These are phyloP conservation scores for Aspergillus sojae DNA, from an alignment of 2,329 filamentous ascomycete species.

Conservation along the genomic window DNA sequence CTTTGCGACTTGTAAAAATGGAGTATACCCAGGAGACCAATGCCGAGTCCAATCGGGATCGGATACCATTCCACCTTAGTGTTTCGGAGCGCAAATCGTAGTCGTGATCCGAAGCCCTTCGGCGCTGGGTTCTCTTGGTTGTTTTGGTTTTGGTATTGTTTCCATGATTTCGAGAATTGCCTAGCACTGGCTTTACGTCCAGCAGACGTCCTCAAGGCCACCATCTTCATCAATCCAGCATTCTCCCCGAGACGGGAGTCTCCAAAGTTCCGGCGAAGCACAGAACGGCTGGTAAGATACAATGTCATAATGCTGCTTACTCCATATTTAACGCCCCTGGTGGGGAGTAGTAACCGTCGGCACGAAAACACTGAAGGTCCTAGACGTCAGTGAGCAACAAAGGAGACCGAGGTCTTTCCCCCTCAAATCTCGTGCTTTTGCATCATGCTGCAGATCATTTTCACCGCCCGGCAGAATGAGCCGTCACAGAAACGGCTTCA, in stretches of 20 bases:
- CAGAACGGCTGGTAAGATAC: slow-evolving; percentile 33
- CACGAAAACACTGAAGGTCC: slow-evolving; percentile 3
- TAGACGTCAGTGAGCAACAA: slow-evolving; percentile 8
- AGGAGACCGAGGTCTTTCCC: slow-evolving; percentile 1
- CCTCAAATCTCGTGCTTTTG: slow-evolving; percentile 7
- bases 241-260: slow-evolving; percentile 23
- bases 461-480: slow-evolving; percentile 29
- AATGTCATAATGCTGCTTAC: slow-evolving; percentile 37
- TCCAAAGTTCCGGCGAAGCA: slow-evolving; percentile 27
- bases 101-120: slow-evolving; percentile 56
- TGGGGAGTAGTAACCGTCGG: slow-evolving; percentile 4
- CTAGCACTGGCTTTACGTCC: slow-evolving; percentile 31
- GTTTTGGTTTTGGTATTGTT: slow-evolving; percentile 43
- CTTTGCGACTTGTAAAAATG: slow-evolving; percentile 77
- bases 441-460: slow-evolving; percentile 9
- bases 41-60: slow-evolving; percentile 82
- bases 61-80: slow-evolving; percentile 84
- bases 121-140: slow-evolving; percentile 35
- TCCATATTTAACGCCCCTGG: slow-evolving; percentile 29
- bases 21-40: slow-evolving; percentile 78
- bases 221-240: slow-evolving; percentile 35
- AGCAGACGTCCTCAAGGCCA: slow-evolving; percentile 36
- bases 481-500: not conserved
- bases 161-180: slow-evolving; percentile 45
- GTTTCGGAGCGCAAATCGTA: slow-evolving; percentile 60